Conservation (phyloP, 176 grass and related monocot genomes). For the Rhynchospora breviuscula region DNA sequence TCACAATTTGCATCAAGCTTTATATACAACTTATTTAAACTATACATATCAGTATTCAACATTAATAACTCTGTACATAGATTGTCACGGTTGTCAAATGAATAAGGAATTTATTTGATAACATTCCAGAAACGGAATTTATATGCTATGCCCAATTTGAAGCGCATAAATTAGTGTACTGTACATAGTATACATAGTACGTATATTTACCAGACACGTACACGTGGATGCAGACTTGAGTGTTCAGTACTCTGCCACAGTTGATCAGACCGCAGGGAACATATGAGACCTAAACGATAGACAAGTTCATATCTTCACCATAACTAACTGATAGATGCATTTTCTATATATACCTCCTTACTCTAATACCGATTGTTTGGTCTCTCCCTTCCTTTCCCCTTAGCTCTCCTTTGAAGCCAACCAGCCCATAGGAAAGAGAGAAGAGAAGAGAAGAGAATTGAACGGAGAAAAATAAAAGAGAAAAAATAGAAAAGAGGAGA, state of each 20-base stretch:
- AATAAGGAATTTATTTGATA: too few species aligned
- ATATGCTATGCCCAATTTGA: not conserved
- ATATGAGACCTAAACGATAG: constrained; percentile 10
- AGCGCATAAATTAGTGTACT: not conserved
- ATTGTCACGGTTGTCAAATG: too few species aligned
- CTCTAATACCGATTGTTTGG: constrained; percentile 29
- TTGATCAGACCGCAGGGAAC: constrained; percentile 5
- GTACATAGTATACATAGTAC: too few species aligned
- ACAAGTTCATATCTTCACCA: constrained; percentile 24
- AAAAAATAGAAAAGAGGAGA: constrained; percentile 3
- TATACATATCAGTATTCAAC: too few species aligned
- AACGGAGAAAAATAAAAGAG: not conserved
- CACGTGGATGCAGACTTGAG: not conserved
- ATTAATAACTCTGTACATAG: too few species aligned
- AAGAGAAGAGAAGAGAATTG: not conserved
- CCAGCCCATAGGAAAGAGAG: not conserved
- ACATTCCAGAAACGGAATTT: not conserved
- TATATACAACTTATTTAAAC: too few species aligned
- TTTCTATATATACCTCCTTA: constrained; percentile 25
- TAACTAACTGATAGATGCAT: constrained; percentile 18
- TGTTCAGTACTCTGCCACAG: not conserved
- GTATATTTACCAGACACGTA: not conserved
- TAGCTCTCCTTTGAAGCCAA: constrained; percentile 23
- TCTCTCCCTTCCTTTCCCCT: constrained; percentile 20
- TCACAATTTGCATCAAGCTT: too few species aligned